Evolutionary conservation across 352 stramenopile genomes (phyloP), one percentile per base, ranked within the genome.

Genomic region (Pythium phragmitis): DNA sequence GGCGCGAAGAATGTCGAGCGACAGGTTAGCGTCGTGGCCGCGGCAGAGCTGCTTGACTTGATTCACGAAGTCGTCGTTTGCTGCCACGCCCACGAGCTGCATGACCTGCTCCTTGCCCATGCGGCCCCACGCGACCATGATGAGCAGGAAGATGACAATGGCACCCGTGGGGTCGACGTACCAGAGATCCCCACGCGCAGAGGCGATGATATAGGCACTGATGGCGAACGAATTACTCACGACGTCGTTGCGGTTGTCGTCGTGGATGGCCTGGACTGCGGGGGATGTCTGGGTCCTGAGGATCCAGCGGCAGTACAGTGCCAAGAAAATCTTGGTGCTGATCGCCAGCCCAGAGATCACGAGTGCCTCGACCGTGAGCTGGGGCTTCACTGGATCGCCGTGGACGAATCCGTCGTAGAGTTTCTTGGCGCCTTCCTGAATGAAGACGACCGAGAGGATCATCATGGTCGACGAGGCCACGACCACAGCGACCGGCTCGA

Each of bases 231-330:
- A 82, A 67, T 98, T 98, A 67, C 76, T 94, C 4, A 98, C 63
- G 28, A 86, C 88, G 76, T 98, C 95, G 74, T 98, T 98, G 70
- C 87, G 89, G 73, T 98, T 96, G 85, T 98, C 94, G 74, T 97
- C 85, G 8, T 86, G 79, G 52, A 90, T 87, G 28, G 79, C 79
- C 21, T 81, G 68, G 7, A 86, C 79, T 17, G 77, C 76, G 4
- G 65, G 68, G 1, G 79, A 88, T 55, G 79, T 73, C 13, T 75
- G 80, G 1, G 67, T 70, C 61, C 76, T 83, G 48, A 88, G 70
- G 30, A 85, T 77, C 75, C 75, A 87, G 13, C 67, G 60, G 5
- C 78, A 87, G 66, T 94, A 89, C 26, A 84, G 60, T 47, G 86
- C 79, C 37, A 96, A 70, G 17, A 67, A 73, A 21, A 95, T 69